A percentile compares a stretch with the other conserved stretches of the same genome.
These are phyloP conservation scores for Lolium rigidum DNA, from an alignment of 176 grass and related monocot genomes.

Conservation along the genomic window DNA sequence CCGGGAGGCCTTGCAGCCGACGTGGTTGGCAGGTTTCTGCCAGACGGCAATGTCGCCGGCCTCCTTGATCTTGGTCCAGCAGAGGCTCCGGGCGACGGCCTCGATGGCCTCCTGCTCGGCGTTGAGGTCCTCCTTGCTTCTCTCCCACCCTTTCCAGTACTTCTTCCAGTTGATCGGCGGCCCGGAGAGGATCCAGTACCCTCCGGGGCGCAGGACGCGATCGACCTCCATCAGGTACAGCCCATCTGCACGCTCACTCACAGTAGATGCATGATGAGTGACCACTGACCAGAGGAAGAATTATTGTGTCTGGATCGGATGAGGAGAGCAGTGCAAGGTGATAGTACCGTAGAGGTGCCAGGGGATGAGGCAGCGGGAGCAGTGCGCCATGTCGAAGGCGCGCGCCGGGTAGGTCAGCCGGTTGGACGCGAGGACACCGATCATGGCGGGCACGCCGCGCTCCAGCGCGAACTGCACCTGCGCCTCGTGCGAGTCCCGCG, in stretches of 20 bases:
- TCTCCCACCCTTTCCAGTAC: conserved; percentile 86
- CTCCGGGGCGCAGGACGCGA: conserved; percentile 83
- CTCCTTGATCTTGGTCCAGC: conserved; percentile 93
- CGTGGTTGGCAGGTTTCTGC: conserved; percentile 88
- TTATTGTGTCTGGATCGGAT: not conserved
- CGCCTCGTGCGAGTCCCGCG: conserved; percentile 73
- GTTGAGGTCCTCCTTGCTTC: conserved; percentile 74
- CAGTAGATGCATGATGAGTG: not conserved
- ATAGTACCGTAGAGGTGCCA: conserved; percentile 66
- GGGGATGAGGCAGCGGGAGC: conserved; percentile 95
- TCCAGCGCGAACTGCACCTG: conserved; percentile 89
- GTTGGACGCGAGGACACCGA: conserved; percentile 71
- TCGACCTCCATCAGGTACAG: conserved; percentile 86
- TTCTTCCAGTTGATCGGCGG: conserved; percentile 92
- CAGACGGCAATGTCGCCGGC: conserved; percentile 89
- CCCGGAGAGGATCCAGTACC: conserved; percentile 91
- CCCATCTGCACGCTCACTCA: conserved; percentile 55
- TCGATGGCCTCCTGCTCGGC: conserved; percentile 84
- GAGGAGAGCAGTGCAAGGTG: not conserved
- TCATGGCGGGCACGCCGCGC: conserved; percentile 86
- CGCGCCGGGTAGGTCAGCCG: conserved; percentile 74
- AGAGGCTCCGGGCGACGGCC: conserved; percentile 63
- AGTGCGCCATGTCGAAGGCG: conserved; percentile 95
- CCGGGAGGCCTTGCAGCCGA: conserved; percentile 65
- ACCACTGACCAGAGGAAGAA: not conserved